phyloP scores from a whole-genome alignment of 805 yeast species.

The Debaryomyces prosopidis region DNA sequence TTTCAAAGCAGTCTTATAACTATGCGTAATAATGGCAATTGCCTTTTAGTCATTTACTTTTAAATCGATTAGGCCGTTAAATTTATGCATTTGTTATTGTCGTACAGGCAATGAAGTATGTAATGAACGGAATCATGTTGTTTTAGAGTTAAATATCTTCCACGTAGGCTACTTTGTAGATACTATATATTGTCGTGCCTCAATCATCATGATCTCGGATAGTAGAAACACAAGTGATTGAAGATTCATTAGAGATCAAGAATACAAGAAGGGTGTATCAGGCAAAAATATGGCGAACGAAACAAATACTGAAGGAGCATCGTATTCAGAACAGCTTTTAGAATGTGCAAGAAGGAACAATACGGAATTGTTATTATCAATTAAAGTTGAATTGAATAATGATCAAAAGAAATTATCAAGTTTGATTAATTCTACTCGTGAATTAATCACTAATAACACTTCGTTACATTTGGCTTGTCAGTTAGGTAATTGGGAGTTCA shows the following conservation, averaged over 20 bases:
- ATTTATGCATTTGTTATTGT: no score
- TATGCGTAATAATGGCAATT: no score
- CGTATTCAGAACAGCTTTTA: slow-evolving; percentile 69
- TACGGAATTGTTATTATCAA: slow-evolving; percentile 63
- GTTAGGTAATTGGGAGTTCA: slow-evolving; percentile 81
- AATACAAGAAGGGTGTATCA: neutral
- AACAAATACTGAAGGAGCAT: slow-evolving; percentile 56
- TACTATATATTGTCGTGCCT: slow-evolving; percentile 3
- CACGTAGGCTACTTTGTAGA: no score
- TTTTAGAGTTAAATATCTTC: no score
- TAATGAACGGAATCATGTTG: no score
- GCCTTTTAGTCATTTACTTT: no score
- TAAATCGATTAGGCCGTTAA: no score
- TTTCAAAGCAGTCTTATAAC: no score
- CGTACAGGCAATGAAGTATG: no score
- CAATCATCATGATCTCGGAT: slow-evolving; percentile 2
- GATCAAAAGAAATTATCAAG: slow-evolving; percentile 40
- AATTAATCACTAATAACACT: slow-evolving; percentile 76
- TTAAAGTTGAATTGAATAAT: slow-evolving; percentile 46
- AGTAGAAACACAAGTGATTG: neutral
- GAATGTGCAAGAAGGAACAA: slow-evolving; percentile 91
- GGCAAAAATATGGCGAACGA: slow-evolving; percentile 4
- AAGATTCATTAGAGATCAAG: neutral
- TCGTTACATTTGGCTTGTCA: slow-evolving; percentile 80
- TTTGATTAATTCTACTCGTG: slow-evolving; percentile 62